Evolutionary conservation across 1,284 basidiomycete genomes (phyloP).

Genomic region (Tilletia horrida): DNA sequence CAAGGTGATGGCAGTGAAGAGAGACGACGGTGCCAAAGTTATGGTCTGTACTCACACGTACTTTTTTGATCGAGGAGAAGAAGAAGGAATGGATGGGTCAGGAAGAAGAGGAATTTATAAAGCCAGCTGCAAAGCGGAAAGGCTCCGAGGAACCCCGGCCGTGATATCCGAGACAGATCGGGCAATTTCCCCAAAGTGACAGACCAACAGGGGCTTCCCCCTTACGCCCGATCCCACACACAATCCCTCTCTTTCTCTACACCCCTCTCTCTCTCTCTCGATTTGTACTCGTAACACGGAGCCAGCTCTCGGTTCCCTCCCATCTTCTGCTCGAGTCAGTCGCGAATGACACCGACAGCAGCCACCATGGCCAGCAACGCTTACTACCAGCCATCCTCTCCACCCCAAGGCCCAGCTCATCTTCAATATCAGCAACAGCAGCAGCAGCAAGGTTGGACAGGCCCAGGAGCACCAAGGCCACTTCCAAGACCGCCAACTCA

Average conservation of each 20-base stretch:
- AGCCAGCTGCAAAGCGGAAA: neutral
- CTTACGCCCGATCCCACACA: too few species aligned
- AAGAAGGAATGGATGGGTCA: neutral
- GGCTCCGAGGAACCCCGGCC: too few species aligned
- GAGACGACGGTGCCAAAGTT: neutral
- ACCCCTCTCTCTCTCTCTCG: too few species aligned
- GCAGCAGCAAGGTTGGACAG: conserved; percentile 1
- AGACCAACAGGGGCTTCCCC: too few species aligned
- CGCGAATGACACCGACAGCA: too few species aligned
- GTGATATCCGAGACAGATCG: too few species aligned
- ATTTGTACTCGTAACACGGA: too few species aligned
- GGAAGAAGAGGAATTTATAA: neutral
- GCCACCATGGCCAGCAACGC: too few species aligned
- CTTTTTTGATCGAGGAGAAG: conserved; percentile 11
- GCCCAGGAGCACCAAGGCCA: conserved; percentile 37
- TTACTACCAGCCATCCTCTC: neutral
- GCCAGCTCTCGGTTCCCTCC: too few species aligned
- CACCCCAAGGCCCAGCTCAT: neutral
- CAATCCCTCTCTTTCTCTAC: too few species aligned
- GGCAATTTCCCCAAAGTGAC: too few species aligned
- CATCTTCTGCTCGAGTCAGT: too few species aligned
- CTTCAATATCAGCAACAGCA: conserved; percentile 16
- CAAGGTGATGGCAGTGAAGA: neutral
- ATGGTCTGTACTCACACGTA: conserved; percentile 1
- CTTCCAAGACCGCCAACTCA: conserved; percentile 27